Base-by-base conservation (phyloP, 768 basidiomycete genomes). In the Filobasidium wieringae region DNA sequence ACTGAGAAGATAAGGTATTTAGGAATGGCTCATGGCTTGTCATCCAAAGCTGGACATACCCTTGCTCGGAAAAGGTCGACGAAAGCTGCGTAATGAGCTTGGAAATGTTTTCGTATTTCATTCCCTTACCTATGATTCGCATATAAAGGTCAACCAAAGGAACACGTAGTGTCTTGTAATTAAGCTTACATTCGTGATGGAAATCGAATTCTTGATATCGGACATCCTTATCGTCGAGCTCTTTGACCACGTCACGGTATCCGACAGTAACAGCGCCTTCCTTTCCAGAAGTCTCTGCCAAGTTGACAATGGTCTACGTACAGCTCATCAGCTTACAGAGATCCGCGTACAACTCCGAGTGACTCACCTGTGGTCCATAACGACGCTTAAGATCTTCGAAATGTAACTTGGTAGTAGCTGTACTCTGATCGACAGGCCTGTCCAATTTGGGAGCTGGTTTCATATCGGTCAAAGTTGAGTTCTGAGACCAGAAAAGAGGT, bases 401-500 rank as follows among this genome's bases (percentile, higher is more conserved):
- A 70, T 96, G 91, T 36, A 84, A 78, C 63, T 77, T 80, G 31
- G 92, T 75, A 0, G 84, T 81, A 34, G 83, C 82, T 49, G 83
- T 68, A 58, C 87, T 82, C 69, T 91, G 85, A 6, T 77, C 78
- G 51, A 81, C 80, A 0, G 88, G 88, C 50, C 85, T 76, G 64
- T 91, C 86, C 31, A 95, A 78, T 7, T 84, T 75, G 0, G 92
- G 92, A 1, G 87, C 82, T 2, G 92, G 92, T 69, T 92, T 95
- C 58, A 95, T 76, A 32, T 43, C 49, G 6, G 60, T 61, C 27
- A 61, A 84, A 83, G 72, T 86, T 22, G 89, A 86, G 2, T 81
- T 80, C 68, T 96, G 92, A 4, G 83, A 86, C 92, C 92, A 96
- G 69, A 84, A 92, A 27, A 96, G 77, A 1, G 92, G 92, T 58